Percentiles rank a stretch among this genome's conserved stretches.
Conservation (phyloP, 2,329 filamentous ascomycete species). For the Exophiala dermatitidis region DNA sequence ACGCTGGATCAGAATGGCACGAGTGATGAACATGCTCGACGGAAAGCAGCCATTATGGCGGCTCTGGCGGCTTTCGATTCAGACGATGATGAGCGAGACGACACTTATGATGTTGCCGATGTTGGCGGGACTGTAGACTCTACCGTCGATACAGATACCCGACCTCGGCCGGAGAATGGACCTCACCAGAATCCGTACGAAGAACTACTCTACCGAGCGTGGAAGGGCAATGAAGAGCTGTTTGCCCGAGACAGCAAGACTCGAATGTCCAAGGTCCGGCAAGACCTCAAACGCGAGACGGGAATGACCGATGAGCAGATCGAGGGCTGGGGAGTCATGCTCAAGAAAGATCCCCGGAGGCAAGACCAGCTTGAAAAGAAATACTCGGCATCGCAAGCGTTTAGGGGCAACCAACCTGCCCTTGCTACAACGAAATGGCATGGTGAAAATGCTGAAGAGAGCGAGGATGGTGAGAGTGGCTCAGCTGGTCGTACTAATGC, state of each 20-base stretch:
- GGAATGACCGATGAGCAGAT: slow-evolving; percentile 90
- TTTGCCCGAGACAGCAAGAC: slow-evolving; percentile 68
- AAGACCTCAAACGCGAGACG: slow-evolving; percentile 63
- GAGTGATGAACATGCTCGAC: slow-evolving; percentile 46
- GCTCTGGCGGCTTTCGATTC: slow-evolving; percentile 84
- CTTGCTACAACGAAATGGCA: slow-evolving; percentile 24
- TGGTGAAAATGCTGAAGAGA: slow-evolving; percentile 19
- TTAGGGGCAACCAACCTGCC: slow-evolving; percentile 20
- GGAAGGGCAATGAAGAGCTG: slow-evolving; percentile 54
- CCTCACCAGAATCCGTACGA: slow-evolving; percentile 45
- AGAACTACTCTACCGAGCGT: slow-evolving; percentile 65
- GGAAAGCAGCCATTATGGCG: slow-evolving; percentile 80
- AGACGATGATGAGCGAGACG: slow-evolving; percentile 92
- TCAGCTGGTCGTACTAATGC: slow-evolving; percentile 9
- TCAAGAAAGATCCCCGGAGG: slow-evolving; percentile 63
- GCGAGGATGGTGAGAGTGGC: slow-evolving; percentile 15
- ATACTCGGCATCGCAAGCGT: slow-evolving; percentile 33
- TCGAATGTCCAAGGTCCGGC: slow-evolving; percentile 56
- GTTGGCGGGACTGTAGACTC: slow-evolving; percentile 82
- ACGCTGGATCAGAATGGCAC: slow-evolving; percentile 33
- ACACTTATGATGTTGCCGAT: slow-evolving; percentile 89
- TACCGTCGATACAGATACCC: slow-evolving; percentile 29
- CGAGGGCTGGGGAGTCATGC: slow-evolving; percentile 89
- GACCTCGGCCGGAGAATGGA: slow-evolving; percentile 7
- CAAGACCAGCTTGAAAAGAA: slow-evolving; percentile 63